Conservation (phyloP, 768 basidiomycete species). For the Suillus cothurnatus region DNA sequence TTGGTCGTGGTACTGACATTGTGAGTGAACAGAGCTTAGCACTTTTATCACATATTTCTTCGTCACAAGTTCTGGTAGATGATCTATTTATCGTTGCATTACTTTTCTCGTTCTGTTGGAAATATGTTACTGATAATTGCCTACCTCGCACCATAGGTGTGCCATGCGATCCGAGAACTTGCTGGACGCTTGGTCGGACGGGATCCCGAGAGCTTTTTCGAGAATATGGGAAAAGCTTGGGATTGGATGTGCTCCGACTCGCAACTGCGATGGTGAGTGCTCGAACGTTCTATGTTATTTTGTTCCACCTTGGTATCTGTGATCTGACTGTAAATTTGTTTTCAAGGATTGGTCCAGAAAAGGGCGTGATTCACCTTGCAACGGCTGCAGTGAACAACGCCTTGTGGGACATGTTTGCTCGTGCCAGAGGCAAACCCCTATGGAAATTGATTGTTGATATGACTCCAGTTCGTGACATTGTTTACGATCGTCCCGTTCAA, state of each 20-base stretch:
- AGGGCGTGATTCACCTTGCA: conserved; percentile 93
- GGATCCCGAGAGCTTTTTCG: conserved; percentile 79
- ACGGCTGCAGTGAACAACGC: conserved; percentile 90
- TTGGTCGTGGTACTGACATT: conserved; percentile 94
- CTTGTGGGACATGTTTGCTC: conserved; percentile 91
- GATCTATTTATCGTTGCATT: neutral
- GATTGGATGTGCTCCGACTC: conserved; percentile 85
- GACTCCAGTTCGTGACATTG: conserved; percentile 54
- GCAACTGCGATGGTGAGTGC: conserved; percentile 81
- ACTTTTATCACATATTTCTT: neutral
- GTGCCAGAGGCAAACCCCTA: conserved; percentile 77
- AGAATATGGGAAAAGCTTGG: conserved; percentile 91
- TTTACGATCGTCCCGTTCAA: neutral
- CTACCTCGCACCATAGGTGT: conserved; percentile 54
- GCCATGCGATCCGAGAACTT: conserved; percentile 76
- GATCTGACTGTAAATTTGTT: neutral
- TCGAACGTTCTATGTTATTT: neutral
- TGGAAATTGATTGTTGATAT: conserved; percentile 96
- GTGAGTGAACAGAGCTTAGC: conserved; percentile 39
- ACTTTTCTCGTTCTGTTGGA: neutral
- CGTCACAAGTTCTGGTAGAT: neutral
- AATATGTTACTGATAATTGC: conserved; percentile 1
- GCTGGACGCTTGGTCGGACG: conserved; percentile 83
- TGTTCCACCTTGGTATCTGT: neutral
- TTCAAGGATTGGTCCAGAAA: conserved; percentile 87